Base-by-base conservation (phyloP, 2,329 filamentous ascomycete species). In the Thelonectria blattea region DNA sequence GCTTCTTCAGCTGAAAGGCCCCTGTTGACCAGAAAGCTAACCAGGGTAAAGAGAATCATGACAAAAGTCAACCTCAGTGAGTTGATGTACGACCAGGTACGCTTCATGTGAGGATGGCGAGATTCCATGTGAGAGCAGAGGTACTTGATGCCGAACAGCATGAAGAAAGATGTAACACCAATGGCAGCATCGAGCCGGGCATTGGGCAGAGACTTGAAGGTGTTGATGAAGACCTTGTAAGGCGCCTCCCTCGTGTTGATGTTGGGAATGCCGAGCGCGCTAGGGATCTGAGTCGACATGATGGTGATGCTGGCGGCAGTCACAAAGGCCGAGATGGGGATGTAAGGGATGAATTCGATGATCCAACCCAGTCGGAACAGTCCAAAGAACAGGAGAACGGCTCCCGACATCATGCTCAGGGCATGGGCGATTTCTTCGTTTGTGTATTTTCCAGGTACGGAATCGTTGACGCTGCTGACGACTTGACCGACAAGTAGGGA, bases 51-150 rank as follows among this genome's bases (percentile, higher is more conserved):
- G 2, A 93, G 80, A 20, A 93, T 73, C 70, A 93, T 91, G 56
- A 91, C 86, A 68, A 93, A 91, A 0, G 87, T 90, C 27, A 91
- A 88, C 11, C 91, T 85, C 7, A 93, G 79, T 0, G 91, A 93
- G n/a, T 86, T 88, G 37, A 87, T 72, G 74, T 91, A 92, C 70
- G 91, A 91, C 83, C 88, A 92, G 5, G 85, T 70, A 73, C 89
- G 89, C 60, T 83, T 83, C 49, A 79, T 80, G 6, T 78, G 72
- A 0, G 91, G 90, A 56, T 87, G 80, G 60, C 83, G 85, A 70
- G 80, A 82, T 17, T 87, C 88, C 73, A 87, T 82, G 55, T 75
- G 81, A 51, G 80, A 83, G 77, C 89, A 92, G 47, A 78, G 77
- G 48, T 74, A 83, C 4, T 89, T 83, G 67, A 91, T 86, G 20